A percentile compares a stretch with the other conserved stretches of the same genome.
These are phyloP conservation scores for Talaromyces sp. DNA, from an alignment of 2,329 filamentous ascomycete species.

Conservation along the genomic window DNA sequence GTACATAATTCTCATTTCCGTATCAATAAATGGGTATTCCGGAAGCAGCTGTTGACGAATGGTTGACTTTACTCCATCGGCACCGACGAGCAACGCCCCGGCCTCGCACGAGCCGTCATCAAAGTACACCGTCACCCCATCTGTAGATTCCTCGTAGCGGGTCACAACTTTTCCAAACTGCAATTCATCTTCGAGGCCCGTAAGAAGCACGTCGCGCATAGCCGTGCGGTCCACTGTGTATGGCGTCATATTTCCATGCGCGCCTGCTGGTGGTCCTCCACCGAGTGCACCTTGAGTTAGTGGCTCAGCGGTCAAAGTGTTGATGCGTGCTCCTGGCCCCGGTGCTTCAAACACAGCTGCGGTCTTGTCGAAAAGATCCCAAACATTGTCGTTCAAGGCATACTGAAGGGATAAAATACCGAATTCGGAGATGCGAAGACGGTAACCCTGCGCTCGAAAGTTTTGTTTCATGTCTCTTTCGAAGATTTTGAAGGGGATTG, in stretches of 20 bases:
- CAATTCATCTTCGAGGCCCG: slow-evolving; percentile 22
- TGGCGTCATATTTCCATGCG: slow-evolving; percentile 14
- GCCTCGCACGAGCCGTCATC: slow-evolving; percentile 25
- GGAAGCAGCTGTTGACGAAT: slow-evolving; percentile 36
- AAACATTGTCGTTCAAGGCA: slow-evolving; percentile 11
- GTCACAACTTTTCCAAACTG: slow-evolving; percentile 26
- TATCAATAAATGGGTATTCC: slow-evolving; percentile 29
- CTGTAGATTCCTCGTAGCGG: slow-evolving; percentile 15
- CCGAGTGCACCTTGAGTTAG: slow-evolving; percentile 5
- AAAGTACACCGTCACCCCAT: slow-evolving; percentile 24
- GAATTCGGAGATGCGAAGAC: slow-evolving; percentile 24
- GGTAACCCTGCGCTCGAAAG: slow-evolving; percentile 34
- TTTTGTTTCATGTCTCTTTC: slow-evolving; percentile 26
- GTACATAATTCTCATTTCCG: slow-evolving; percentile 32
- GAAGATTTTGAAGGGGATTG: slow-evolving; percentile 32
- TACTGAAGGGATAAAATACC: slow-evolving; percentile 16
- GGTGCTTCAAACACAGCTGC: slow-evolving; percentile 12
- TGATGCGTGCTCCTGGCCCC: slow-evolving; percentile 9
- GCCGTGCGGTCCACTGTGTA: slow-evolving; percentile 28
- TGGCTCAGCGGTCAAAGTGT: slow-evolving; percentile 10
- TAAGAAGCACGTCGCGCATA: slow-evolving; percentile 27
- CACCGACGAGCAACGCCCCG: slow-evolving; percentile 33
- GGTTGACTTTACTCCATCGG: slow-evolving; percentile 32
- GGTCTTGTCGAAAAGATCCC: slow-evolving; percentile 16
- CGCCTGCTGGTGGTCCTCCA: slow-evolving; percentile 10